Conservation (phyloP, 176 grass and related monocot genomes). For the Phyllostachys edulis region DNA sequence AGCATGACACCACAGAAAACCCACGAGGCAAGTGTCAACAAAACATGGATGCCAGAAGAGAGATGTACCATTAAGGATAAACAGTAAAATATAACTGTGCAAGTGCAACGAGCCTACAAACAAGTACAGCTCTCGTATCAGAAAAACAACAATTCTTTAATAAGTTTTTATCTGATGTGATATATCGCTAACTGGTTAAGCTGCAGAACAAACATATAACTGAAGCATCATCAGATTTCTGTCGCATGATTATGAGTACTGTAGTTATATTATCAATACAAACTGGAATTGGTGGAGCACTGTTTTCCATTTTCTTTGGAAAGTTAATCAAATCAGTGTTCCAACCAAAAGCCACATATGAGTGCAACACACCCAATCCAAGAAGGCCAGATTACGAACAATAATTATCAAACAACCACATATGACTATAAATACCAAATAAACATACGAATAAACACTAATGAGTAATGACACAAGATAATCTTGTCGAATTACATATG, state of each 20-base stretch:
- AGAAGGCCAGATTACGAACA: not conserved
- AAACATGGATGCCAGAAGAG: not conserved
- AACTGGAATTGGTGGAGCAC: not conserved
- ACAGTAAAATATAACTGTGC: not conserved
- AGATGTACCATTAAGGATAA: not conserved
- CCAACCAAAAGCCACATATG: not conserved
- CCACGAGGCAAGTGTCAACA: not conserved
- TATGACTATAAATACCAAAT: not conserved
- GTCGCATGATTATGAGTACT: not conserved
- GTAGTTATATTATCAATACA: not conserved
- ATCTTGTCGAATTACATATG: constrained; percentile 8
- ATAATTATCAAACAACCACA: not conserved
- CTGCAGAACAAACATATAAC: not conserved
- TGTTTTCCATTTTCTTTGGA: not conserved
- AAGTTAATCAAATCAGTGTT: not conserved
- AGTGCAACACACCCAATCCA: not conserved
- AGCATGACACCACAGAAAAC: constrained; percentile 6
- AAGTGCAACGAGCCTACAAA: not conserved
- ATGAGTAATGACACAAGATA: not conserved
- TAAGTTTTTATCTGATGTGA: not conserved
- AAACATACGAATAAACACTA: not conserved
- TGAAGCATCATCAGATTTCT: not conserved
- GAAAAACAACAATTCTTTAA: not conserved
- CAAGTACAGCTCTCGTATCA: not conserved
- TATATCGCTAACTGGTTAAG: not conserved